A percentile compares a stretch with the other conserved stretches of the same genome.
Evolutionary conservation across 208 protist species (phyloP).

Genomic region (Vickermania spadyakhi): DNA sequence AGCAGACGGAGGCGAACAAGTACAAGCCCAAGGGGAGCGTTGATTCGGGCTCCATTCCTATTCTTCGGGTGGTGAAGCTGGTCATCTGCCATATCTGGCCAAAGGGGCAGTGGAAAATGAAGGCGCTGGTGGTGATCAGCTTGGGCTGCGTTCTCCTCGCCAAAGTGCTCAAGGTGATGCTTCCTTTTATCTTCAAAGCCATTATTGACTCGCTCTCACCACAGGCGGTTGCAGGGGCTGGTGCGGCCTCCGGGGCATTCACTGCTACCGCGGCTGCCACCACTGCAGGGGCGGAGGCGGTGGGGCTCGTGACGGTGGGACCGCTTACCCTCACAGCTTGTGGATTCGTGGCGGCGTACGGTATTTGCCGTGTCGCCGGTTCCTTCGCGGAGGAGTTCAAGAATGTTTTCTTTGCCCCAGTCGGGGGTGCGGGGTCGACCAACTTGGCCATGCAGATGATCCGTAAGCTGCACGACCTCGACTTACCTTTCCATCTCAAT

Average conservation of each 20-base stretch:
- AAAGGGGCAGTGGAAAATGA: slow-evolving; percentile 40
- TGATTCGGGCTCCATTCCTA: slow-evolving; percentile 41
- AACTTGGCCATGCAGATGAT: slow-evolving; percentile 85
- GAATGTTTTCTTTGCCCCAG: slow-evolving; percentile 84
- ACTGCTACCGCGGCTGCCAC: slow-evolving; percentile 1
- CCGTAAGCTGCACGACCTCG: slow-evolving; percentile 77
- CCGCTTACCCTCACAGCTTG: slow-evolving; percentile 68
- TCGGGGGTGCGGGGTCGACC: slow-evolving; percentile 76
- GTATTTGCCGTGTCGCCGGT: slow-evolving; percentile 62
- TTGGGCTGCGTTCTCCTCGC: slow-evolving; percentile 67
- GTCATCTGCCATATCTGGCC: slow-evolving; percentile 83
- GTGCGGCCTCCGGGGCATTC: slow-evolving; percentile 11
- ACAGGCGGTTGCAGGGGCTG: slow-evolving; percentile 9
- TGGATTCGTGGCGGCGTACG: slow-evolving; percentile 78
- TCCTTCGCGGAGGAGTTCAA: slow-evolving; percentile 84
- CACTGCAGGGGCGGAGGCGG: background rate
- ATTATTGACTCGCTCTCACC: slow-evolving; percentile 79
- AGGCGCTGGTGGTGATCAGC: slow-evolving; percentile 59
- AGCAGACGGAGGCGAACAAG: no score
- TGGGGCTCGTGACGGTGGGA: slow-evolving; percentile 12
- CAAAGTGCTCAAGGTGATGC: slow-evolving; percentile 77
- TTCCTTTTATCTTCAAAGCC: slow-evolving; percentile 89
- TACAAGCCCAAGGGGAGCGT: slow-evolving; percentile 13
- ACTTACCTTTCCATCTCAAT: slow-evolving; percentile 83
- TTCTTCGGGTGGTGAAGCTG: slow-evolving; percentile 62